These are phyloP conservation scores for Blastobotrys attinorum DNA, from an alignment of 805 yeast genomes.

Conservation along the genomic window DNA sequence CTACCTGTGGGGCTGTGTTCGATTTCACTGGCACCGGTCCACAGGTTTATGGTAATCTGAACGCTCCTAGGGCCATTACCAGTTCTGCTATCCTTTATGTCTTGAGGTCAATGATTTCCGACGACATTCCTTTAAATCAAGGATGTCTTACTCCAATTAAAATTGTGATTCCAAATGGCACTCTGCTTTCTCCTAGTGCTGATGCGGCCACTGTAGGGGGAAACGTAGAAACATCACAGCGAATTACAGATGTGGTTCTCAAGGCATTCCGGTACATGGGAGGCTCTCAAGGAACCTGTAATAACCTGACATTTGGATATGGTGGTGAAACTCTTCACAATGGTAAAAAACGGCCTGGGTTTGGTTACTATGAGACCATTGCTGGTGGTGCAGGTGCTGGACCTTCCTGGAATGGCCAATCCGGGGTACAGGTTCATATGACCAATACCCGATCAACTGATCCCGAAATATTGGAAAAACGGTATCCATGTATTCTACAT, in stretches of 20 bases:
- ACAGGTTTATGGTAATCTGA: constrained; percentile 83
- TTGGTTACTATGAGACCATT: constrained; percentile 90
- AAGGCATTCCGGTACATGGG: constrained; percentile 86
- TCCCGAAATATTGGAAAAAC: constrained; percentile 77
- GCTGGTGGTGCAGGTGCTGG: constrained; percentile 97
- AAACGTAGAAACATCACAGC: constrained; percentile 89
- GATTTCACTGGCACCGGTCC: constrained; percentile 83
- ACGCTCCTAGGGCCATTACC: constrained; percentile 89
- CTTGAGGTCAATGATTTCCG: constrained; percentile 73
- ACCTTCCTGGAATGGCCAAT: constrained; percentile 73
- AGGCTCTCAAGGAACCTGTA: constrained; percentile 93
- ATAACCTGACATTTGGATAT: constrained; percentile 86
- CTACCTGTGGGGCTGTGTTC: constrained; percentile 56
- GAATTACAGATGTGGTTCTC: constrained; percentile 82
- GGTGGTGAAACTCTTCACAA: constrained; percentile 43
- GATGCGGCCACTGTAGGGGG: constrained; percentile 95
- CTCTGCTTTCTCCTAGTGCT: constrained; percentile 63
- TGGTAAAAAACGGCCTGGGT: constrained; percentile 47
- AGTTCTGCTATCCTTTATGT: constrained; percentile 85
- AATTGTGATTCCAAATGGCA: constrained; percentile 53
- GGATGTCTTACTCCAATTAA: constrained; percentile 82
- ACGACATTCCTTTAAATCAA: constrained; percentile 86
- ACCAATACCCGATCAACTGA: constrained; percentile 92
- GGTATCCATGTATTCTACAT: constrained; percentile 75
- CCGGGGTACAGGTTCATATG: constrained; percentile 91